These are phyloP conservation scores for Elsinoe arachidis DNA, from an alignment of 2,329 filamentous ascomycete genomes.

Conservation along the genomic window DNA sequence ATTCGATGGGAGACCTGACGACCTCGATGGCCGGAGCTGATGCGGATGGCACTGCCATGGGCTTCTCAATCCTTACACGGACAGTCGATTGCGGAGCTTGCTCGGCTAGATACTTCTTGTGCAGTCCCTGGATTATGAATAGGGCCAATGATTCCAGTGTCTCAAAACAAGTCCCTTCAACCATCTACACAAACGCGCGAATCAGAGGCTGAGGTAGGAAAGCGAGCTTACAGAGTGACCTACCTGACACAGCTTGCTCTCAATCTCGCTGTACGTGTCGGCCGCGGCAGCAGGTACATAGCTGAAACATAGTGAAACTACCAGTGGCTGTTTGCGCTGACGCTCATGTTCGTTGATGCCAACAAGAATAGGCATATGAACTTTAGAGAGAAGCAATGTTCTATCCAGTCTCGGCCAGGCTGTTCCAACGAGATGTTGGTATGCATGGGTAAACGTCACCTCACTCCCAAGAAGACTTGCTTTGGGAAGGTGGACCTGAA, in stretches of 20 bases:
- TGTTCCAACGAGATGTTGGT: slow-evolving; percentile 20
- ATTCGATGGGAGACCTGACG: slow-evolving; percentile 16
- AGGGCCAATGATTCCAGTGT: slow-evolving; percentile 42
- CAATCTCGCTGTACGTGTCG: slow-evolving; percentile 50
- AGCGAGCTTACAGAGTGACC: slow-evolving; percentile 20
- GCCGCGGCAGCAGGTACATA: slow-evolving; percentile 29
- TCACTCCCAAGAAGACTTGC: slow-evolving; percentile 58
- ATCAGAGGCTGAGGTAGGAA: neutral
- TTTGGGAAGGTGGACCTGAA: slow-evolving; percentile 52
- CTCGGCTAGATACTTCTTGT: slow-evolving; percentile 25
- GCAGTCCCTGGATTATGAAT: slow-evolving; percentile 33
- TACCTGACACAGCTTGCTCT: slow-evolving; percentile 55
- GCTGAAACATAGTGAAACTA: slow-evolving; percentile 56
- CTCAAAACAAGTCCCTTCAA: slow-evolving; percentile 36
- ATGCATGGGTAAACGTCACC: slow-evolving; percentile 40
- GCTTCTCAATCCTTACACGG: slow-evolving; percentile 59
- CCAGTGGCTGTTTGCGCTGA: slow-evolving; percentile 53
- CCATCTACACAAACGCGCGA: slow-evolving; percentile 25
- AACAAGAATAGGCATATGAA: slow-evolving; percentile 59
- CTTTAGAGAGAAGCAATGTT: slow-evolving; percentile 44
- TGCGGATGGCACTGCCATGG: slow-evolving; percentile 62
- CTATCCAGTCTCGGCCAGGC: slow-evolving; percentile 10
- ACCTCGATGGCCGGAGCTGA: slow-evolving; percentile 63
- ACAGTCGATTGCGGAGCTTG: slow-evolving; percentile 41
- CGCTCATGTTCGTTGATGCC: slow-evolving; percentile 68